Evolutionary conservation across 2,329 filamentous ascomycete genomes (phyloP), one percentile per base, ranked within the genome.

Genomic region (Achaetomium macrosporum): DNA sequence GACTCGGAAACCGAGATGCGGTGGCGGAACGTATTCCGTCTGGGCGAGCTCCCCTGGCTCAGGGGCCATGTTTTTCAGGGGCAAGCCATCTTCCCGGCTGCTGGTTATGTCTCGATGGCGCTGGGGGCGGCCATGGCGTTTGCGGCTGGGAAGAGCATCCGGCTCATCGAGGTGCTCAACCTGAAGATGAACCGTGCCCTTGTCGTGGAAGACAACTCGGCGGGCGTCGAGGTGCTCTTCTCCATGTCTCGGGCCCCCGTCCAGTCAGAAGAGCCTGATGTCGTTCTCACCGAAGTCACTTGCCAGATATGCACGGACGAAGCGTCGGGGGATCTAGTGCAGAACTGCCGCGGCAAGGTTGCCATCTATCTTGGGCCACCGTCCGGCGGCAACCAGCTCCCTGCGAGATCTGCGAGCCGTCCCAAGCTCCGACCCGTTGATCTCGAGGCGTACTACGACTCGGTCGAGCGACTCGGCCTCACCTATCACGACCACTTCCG

Each of bases 101-200:
- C 74, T 0, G 74, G 66, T 0, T 78, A 75, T 56, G 49, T 76
- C 1, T 63, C 66, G 13, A 72, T 76, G 62, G 72, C 69, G 1
- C 62, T 73, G 0, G 74, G 77, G 52, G 75, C 74, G 2, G 65
- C 65, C 12, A 36, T 9, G 29, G 29, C n/a, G 25, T 17, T 45
- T 12, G 33, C 15, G 33, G 12, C 31, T 50, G 29, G 19, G 41
- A 11, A 35, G 15, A 15, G 33, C 11, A 11, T 11, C 15, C 15
- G 10, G 4, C 15, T 11, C 10, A 37, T 37, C 35, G 35, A 13
- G 49, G 4, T 25, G 25, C 25, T 25, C 4, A 25, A 8, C 35
- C 35, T n/a, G 13, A n/a, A 13, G 13, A 37, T 8, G 7, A n/a
- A 13, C 35, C 35, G 35, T 13, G 15, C n/a, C 35, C 35, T 13